Evolutionary conservation across 345 rosid species (phyloP).

Genomic region (Viola odorata): DNA sequence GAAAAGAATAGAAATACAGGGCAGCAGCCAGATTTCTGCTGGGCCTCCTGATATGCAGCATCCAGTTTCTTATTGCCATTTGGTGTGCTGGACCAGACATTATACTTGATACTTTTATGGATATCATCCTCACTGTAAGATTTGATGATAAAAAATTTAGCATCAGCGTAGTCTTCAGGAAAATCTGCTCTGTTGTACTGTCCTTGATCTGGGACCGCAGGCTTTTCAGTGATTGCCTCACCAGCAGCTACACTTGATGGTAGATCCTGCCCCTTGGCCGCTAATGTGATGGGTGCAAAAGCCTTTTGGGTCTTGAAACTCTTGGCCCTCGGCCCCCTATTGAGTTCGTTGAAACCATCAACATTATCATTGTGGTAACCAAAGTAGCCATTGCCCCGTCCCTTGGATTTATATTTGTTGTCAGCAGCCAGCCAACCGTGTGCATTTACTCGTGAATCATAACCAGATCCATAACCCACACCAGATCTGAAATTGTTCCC

Average conservation of each 20-base stretch:
- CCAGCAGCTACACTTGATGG: conserved; percentile 24
- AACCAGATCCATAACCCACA: conserved; percentile 59
- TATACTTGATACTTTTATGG: conserved; percentile 87
- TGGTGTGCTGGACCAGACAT: conserved; percentile 94
- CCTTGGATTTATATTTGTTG: conserved; percentile 58
- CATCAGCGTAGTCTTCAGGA: conserved; percentile 53
- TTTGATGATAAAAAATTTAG: conserved; percentile 83
- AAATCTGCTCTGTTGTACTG: conserved; percentile 69
- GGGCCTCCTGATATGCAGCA: conserved; percentile 79
- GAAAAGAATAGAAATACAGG: conserved; percentile 87
- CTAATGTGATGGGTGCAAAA: conserved; percentile 28
- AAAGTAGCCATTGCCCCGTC: conserved; percentile 60
- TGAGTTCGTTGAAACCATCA: conserved; percentile 83
- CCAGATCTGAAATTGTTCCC: conserved; percentile 59
- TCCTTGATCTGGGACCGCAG: conserved; percentile 44
- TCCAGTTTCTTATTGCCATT: conserved; percentile 93
- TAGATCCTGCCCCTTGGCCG: conserved; percentile 48
- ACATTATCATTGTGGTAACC: conserved; percentile 51
- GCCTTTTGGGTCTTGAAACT: conserved; percentile 59
- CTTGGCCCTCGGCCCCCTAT: conserved; percentile 87
- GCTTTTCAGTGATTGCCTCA: conserved; percentile 38
- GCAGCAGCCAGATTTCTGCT: conserved; percentile 59
- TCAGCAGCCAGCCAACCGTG: conserved; percentile 63
- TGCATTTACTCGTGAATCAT: conserved; percentile 56
- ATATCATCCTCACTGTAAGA: conserved; percentile 99